Evolutionary conservation across 805 yeast species (phyloP).

Genomic region (Yarrowia yakushimensis): DNA sequence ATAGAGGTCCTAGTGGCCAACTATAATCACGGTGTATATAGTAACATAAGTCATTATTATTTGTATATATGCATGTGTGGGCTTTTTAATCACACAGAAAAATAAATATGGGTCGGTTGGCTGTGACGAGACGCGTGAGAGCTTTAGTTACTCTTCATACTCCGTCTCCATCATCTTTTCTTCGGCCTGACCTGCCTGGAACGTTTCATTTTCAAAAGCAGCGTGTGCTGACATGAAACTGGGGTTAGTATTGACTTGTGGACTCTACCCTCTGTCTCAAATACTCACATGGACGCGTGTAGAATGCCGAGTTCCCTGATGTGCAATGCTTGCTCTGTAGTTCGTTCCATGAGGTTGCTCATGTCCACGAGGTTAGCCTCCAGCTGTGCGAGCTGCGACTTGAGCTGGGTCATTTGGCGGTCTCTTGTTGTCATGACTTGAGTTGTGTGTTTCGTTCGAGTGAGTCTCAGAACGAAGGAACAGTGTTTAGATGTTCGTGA

Average conservation of each 20-base stretch:
- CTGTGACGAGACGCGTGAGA: not conserved
- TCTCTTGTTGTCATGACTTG: slow-evolving; percentile 30
- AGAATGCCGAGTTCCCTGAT: slow-evolving; percentile 53
- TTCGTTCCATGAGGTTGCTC: slow-evolving; percentile 48
- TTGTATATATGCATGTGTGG: not conserved
- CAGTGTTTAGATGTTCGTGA: not conserved
- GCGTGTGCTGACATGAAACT: slow-evolving; percentile 24
- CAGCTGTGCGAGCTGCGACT: slow-evolving; percentile 52
- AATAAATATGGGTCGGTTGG: not conserved
- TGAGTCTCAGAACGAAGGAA: not conserved
- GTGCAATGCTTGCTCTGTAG: slow-evolving; percentile 50
- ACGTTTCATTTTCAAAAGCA: slow-evolving; percentile 10
- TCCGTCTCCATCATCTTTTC: slow-evolving; percentile 14
- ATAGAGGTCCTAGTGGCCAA: not conserved
- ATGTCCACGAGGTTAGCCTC: slow-evolving; percentile 55
- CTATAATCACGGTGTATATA: not conserved
- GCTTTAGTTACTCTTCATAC: not conserved
- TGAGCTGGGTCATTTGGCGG: slow-evolving; percentile 50
- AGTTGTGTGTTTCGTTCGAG: slow-evolving; percentile 27
- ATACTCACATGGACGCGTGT: slow-evolving; percentile 51
- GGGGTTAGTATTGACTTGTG: not conserved
- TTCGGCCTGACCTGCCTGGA: slow-evolving; percentile 11
- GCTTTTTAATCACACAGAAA: not conserved
- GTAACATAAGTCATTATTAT: not conserved
- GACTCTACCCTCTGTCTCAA: too few species aligned